These are phyloP conservation scores for Haberlea rhodopensis DNA, from an alignment of 257 asterid genomes.

Conservation along the genomic window DNA sequence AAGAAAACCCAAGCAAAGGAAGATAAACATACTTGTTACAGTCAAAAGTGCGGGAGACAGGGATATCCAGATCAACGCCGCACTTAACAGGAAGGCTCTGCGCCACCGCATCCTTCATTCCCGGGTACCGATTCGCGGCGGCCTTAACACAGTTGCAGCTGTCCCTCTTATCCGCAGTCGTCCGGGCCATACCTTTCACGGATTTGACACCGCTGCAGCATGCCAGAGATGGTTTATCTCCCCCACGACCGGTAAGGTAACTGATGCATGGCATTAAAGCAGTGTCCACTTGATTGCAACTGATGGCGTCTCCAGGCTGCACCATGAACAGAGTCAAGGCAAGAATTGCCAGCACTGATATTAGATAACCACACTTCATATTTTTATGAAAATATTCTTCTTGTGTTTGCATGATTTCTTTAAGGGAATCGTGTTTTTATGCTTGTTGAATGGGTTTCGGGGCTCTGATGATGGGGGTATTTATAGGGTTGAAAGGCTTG, in stretches of 20 bases:
- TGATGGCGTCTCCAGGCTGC: slow-evolving; percentile 31
- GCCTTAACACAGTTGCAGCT: slow-evolving; percentile 40
- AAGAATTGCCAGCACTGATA: slow-evolving; percentile 23
- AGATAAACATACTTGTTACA: slow-evolving; percentile 29
- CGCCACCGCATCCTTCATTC: slow-evolving; percentile 40
- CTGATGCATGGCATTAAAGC: slow-evolving; percentile 34
- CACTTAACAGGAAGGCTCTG: slow-evolving; percentile 38
- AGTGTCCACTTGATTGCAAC: slow-evolving; percentile 39
- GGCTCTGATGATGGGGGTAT: not conserved
- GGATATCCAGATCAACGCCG: slow-evolving; percentile 34
- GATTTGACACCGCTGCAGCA: slow-evolving; percentile 38
- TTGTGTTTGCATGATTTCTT: no score
- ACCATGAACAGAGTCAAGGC: slow-evolving; percentile 17
- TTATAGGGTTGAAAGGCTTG: no score
- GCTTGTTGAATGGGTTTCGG: not conserved
- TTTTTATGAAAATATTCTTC: not conserved
- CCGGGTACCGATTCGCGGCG: slow-evolving; percentile 30
- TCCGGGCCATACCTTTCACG: slow-evolving; percentile 23
- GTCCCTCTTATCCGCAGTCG: slow-evolving; percentile 29
- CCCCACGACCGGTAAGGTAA: slow-evolving; percentile 33
- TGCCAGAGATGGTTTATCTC: slow-evolving; percentile 20
- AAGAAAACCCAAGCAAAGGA: no score
- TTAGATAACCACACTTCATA: slow-evolving; percentile 29
- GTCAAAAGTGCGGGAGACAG: slow-evolving; percentile 37
- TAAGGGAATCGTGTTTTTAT: no score